Conservation (phyloP, 306 rosid species). For the Amphicarpaea edgeworthii region DNA sequence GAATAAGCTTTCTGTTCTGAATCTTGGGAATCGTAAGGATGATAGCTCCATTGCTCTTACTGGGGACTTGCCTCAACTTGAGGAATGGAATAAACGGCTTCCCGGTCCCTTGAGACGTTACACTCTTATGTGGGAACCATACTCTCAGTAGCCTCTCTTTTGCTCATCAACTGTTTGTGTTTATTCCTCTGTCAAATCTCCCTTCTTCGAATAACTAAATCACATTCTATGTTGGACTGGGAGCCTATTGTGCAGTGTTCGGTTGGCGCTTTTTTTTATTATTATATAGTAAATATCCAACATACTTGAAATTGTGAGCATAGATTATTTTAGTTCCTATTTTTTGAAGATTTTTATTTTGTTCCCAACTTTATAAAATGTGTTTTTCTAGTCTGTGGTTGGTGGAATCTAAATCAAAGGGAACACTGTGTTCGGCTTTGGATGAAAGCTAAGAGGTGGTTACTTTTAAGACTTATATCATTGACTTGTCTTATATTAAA, state of each 20-base stretch:
- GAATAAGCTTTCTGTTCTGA: slow-evolving; percentile 60
- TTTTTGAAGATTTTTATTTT: neutral
- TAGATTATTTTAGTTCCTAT: neutral
- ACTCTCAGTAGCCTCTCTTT: slow-evolving; percentile 30
- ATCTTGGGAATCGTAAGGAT: slow-evolving; percentile 68
- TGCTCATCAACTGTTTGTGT: slow-evolving; percentile 47
- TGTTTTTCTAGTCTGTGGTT: too few relatives aligned
- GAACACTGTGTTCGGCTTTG: too few relatives aligned
- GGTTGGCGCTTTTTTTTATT: neutral
- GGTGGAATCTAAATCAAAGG: too few relatives aligned
- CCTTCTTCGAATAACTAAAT: too few relatives aligned
- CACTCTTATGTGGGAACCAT: slow-evolving; percentile 61
- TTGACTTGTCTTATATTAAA: too few relatives aligned
- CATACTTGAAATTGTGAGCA: neutral
- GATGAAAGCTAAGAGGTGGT: too few relatives aligned
- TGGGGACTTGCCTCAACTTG: slow-evolving; percentile 65
- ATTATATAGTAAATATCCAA: neutral
- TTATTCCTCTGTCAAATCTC: slow-evolving; percentile 36
- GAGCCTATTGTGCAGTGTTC: neutral
- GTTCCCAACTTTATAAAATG: neutral
- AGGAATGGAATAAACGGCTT: slow-evolving; percentile 66
- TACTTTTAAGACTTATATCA: too few relatives aligned
- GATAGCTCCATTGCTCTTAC: slow-evolving; percentile 94
- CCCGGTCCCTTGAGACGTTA: slow-evolving; percentile 56
- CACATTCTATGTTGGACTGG: too few relatives aligned